Evolutionary conservation across 1,284 basidiomycete genomes (phyloP).

Genomic region (Sanguinoderma infundibulare): DNA sequence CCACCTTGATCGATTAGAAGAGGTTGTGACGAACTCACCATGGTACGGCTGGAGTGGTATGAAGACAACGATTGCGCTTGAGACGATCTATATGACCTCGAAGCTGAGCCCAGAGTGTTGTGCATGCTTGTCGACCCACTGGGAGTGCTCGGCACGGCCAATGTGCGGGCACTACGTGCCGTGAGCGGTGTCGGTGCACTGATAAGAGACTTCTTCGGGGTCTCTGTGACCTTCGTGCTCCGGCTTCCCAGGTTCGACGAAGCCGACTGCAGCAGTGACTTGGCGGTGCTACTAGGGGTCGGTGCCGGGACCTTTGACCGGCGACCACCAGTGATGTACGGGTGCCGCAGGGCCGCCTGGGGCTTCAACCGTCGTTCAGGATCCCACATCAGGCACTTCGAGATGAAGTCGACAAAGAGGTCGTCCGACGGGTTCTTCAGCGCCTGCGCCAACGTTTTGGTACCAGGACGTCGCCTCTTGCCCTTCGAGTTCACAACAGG

Average conservation of each 20-base stretch:
- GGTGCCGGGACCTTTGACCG: conserved; percentile 49
- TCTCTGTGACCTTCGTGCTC: conserved; percentile 63
- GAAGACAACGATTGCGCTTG: conserved; percentile 45
- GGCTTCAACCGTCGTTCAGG: conserved; percentile 96
- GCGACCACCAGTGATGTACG: conserved; percentile 78
- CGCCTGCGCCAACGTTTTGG: conserved; percentile 89
- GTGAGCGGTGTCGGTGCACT: conserved; percentile 84
- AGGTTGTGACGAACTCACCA: conserved; percentile 30
- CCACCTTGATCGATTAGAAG: neutral
- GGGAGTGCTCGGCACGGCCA: conserved; percentile 64
- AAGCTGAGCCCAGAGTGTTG: conserved; percentile 39
- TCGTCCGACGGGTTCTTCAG: conserved; percentile 86
- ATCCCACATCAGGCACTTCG: conserved; percentile 97
- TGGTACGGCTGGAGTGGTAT: conserved; percentile 48
- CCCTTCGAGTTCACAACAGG: conserved; percentile 98
- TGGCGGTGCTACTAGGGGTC: conserved; percentile 50
- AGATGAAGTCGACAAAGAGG: conserved; percentile 89
- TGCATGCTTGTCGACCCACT: conserved; percentile 44
- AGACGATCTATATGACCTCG: conserved; percentile 45
- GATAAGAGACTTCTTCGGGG: conserved; percentile 86
- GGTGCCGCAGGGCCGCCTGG: conserved; percentile 90
- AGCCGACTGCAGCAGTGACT: conserved; percentile 54
- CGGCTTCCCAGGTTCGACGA: conserved; percentile 37
- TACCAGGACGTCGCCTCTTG: conserved; percentile 86
- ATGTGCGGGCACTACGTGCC: conserved; percentile 65